Base-by-base conservation (phyloP, 202 grass and related monocot species). In the Bolboschoenoplectus hybrid region DNA sequence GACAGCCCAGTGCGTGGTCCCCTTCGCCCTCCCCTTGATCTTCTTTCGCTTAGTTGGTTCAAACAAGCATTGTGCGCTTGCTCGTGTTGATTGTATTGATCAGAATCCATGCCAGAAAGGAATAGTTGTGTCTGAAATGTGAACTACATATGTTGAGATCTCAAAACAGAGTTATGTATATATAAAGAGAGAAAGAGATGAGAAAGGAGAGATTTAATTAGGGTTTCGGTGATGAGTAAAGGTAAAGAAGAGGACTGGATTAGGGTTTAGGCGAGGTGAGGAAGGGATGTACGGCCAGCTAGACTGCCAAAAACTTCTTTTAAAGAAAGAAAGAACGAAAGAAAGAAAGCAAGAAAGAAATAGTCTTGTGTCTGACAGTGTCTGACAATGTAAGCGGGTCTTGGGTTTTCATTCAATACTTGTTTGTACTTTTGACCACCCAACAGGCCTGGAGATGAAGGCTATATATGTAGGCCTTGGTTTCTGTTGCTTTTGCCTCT, bases 1-100 rank as follows among this genome's bases (percentile, higher is more conserved):
- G 95, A 98, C 40, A 98, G 91, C 75, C 90, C 94, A 0, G 85
- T 88, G 0, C 90, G 89, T 0, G 85, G 57, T 19, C 93, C 85
- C 1, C 89, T 88, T 84, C 87, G 84, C 47, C 63, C 89, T 17
- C 86, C 86, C 6, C 66, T 76, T 26, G 26, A 26, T 13, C 85
- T 90, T 85, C 80, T 77, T 62, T 80, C 80, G 74, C 67, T 92
- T 52, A 43, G 16, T 57, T 92, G 87, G 39, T 86, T 35, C 45
- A 91, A 84, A 76, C 45, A 34, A 16, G 82, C 80, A 67, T 86
- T 81, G 12, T 71, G 87, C 32, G 19, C 60, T 64, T 82, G 43
- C 36, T 68, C 46, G 65, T 84, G 70, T 56, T 83, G 81, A 38
- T 51, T 40, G 81, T 83, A 70, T 41, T 84, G 81, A 68, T 69